phyloP scores from a whole-genome alignment of 2,329 filamentous ascomycete species.

The Bimuria novae-zelandiae region DNA sequence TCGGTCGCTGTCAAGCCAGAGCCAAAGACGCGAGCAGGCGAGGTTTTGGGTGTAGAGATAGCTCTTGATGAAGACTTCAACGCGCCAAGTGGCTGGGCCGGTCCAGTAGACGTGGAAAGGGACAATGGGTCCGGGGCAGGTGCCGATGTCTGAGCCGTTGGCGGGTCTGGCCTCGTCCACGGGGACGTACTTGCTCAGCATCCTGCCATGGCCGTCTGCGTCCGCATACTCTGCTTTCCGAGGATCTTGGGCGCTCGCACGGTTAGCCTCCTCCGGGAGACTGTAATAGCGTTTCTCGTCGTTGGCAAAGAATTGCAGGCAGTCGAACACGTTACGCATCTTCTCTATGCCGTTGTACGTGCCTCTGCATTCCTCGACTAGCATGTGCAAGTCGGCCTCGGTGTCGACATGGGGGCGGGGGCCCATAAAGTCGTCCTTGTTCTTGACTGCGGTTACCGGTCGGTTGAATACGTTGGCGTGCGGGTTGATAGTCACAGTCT shows the following conservation, averaged over 20 bases:
- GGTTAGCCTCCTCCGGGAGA: conserved; percentile 47
- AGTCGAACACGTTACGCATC: conserved; percentile 60
- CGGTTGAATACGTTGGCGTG: conserved; percentile 61
- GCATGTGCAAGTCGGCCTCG: conserved; percentile 56
- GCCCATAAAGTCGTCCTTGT: conserved; percentile 58
- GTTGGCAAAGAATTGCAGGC: conserved; percentile 56
- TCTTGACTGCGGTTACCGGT: conserved; percentile 55
- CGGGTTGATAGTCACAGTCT: conserved; percentile 54
- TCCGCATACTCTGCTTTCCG: conserved; percentile 49
- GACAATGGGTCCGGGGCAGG: conserved; percentile 60
- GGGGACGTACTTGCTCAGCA: conserved; percentile 44
- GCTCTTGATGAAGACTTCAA: conserved; percentile 61
- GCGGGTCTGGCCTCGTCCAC: conserved; percentile 40
- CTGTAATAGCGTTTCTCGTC: conserved; percentile 57
- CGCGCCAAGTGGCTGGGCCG: conserved; percentile 60
- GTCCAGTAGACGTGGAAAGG: conserved; percentile 63
- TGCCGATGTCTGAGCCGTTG: conserved; percentile 51
- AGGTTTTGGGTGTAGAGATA: conserved; percentile 63
- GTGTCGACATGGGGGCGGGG: conserved; percentile 58
- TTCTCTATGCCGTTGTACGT: conserved; percentile 58
- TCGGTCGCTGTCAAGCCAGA: conserved; percentile 61
- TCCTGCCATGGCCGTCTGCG: conserved; percentile 50
- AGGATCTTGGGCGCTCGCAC: conserved; percentile 50
- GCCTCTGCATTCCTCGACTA: conserved; percentile 59
- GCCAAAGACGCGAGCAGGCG: conserved; percentile 57